phyloP scores from a whole-genome alignment of 768 basidiomycete genomes.

The Tricholoma terreum region DNA sequence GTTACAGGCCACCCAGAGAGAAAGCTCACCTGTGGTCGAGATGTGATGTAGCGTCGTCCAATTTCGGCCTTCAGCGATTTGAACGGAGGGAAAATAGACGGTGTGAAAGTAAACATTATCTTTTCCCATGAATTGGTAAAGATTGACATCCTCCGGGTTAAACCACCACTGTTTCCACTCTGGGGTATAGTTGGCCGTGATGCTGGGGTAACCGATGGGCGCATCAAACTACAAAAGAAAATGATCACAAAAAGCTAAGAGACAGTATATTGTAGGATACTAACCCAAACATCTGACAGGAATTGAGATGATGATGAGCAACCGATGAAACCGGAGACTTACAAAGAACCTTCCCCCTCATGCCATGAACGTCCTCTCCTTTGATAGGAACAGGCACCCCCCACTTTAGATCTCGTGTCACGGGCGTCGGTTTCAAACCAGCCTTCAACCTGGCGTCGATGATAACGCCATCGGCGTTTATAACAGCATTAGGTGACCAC shows the following conservation, averaged over 20 bases:
- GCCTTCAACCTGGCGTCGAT: constrained; percentile 84
- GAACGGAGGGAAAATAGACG: constrained; percentile 88
- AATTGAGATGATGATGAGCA: constrained; percentile 2
- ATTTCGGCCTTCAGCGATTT: constrained; percentile 82
- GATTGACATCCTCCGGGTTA: constrained; percentile 79
- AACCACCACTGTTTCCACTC: constrained; percentile 99
- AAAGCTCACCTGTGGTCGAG: constrained; percentile 80
- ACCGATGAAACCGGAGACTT: constrained; percentile 31
- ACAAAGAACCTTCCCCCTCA: constrained; percentile 96
- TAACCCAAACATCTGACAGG: constrained; percentile 84
- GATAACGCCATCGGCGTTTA: constrained; percentile 84
- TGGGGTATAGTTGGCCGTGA: constrained; percentile 91
- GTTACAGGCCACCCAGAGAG: not conserved
- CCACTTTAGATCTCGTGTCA: constrained; percentile 95
- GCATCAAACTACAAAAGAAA: constrained; percentile 89
- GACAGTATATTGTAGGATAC: constrained; percentile 24
- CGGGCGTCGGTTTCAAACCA: constrained; percentile 83
- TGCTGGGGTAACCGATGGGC: constrained; percentile 94
- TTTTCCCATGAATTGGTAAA: constrained; percentile 99
- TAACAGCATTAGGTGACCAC: constrained; percentile 92
- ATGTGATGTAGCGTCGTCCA: constrained; percentile 96
- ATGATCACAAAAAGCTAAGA: constrained; percentile 10
- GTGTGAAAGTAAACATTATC: constrained; percentile 99
- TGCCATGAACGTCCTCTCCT: constrained; percentile 72
- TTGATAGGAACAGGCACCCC: constrained; percentile 90